A percentile compares a stretch with the other conserved stretches of the same genome.
Evolutionary conservation across 768 basidiomycete genomes (phyloP).

Genomic region (Boletellus ananiceps): DNA sequence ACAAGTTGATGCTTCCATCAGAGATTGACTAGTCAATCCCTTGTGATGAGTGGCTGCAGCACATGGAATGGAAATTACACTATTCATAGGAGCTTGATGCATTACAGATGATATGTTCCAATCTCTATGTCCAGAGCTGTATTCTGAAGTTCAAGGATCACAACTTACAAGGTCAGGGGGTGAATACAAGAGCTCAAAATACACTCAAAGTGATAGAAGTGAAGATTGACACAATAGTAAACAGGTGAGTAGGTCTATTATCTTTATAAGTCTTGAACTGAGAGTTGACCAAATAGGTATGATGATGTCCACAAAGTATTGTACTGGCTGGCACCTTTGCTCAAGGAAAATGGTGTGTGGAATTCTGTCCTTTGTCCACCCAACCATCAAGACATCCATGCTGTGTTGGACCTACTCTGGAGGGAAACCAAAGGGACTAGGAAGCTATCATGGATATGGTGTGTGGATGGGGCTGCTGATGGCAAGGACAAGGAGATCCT

Average conservation of each 20-base stretch:
- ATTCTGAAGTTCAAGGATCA: slow-evolving; percentile 4
- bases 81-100: slow-evolving; percentile 17
- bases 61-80: slow-evolving; percentile 5
- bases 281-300: not conserved
- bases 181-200: not conserved
- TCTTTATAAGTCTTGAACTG: too few relatives aligned
- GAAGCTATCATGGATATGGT: slow-evolving; percentile 11
- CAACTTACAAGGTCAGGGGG: slow-evolving; percentile 5
- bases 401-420: not conserved
- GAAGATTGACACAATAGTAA: not conserved
- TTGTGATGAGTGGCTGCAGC: not conserved
- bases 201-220: not conserved
- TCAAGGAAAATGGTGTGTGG: not conserved
- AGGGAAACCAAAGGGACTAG: slow-evolving; percentile 6
- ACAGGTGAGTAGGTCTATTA: not conserved
- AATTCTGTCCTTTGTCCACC: not conserved
- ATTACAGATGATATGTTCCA: slow-evolving; percentile 15
- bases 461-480: not conserved
- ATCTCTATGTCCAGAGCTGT: slow-evolving; percentile 6
- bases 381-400: not conserved
- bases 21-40: not conserved
- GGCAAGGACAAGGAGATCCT: not conserved
- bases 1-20: not conserved
- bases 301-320: not conserved
- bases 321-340: not conserved